Conservation (phyloP, 1,284 basidiomycete species). For the Tremellales sp. region DNA sequence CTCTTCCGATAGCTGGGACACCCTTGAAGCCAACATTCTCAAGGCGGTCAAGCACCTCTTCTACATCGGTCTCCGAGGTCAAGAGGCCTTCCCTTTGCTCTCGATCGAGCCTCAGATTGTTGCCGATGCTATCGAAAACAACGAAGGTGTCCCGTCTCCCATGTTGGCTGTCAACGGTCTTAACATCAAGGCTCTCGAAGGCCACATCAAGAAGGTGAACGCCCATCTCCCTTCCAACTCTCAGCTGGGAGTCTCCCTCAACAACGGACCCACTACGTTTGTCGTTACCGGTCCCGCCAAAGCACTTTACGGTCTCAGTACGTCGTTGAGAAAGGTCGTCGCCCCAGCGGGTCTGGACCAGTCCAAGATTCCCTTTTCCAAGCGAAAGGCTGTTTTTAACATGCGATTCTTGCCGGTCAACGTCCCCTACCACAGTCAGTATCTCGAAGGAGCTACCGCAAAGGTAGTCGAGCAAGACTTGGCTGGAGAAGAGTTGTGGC, state of each 20-base stretch:
- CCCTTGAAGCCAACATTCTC: conserved; percentile 67
- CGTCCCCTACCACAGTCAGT: conserved; percentile 91
- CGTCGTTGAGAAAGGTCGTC: conserved; percentile 80
- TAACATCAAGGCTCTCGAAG: conserved; percentile 69
- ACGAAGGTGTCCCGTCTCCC: conserved; percentile 87
- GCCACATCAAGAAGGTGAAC: conserved; percentile 84
- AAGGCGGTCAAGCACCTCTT: conserved; percentile 90
- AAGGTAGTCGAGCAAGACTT: conserved; percentile 73
- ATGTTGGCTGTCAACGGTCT: conserved; percentile 92
- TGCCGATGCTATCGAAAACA: conserved; percentile 81
- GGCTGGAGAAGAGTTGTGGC: conserved; percentile 74
- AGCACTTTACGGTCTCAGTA: conserved; percentile 90
- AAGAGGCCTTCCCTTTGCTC: conserved; percentile 91
- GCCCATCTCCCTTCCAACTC: conserved; percentile 73
- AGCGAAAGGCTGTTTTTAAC: conserved; percentile 90
- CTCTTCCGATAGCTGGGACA: conserved; percentile 70
- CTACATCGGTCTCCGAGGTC: conserved; percentile 87
- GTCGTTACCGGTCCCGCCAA: conserved; percentile 91
- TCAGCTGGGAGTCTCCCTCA: conserved; percentile 77
- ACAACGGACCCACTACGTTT: conserved; percentile 87
- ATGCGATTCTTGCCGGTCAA: conserved; percentile 90
- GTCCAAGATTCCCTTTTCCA: conserved; percentile 87
- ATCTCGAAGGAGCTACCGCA: conserved; percentile 72
- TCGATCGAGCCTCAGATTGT: conserved; percentile 84
- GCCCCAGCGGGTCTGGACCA: conserved; percentile 86